Percentiles rank a stretch among this genome's conserved stretches.
Evolutionary conservation across 257 asterid genomes (phyloP).

Genomic region (Thymus mandschuricus): DNA sequence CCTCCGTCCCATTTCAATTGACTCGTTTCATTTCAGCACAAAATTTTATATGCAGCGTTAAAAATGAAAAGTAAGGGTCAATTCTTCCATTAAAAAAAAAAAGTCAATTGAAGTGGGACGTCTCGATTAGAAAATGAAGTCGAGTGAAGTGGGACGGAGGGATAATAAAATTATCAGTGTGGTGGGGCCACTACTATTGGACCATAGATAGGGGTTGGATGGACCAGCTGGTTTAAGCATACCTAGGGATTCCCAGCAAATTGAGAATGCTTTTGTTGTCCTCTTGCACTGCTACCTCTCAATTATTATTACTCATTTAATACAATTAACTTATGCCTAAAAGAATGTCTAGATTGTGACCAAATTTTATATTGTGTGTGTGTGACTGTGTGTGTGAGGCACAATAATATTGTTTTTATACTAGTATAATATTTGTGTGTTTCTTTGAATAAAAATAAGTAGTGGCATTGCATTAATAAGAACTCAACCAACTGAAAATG

Average conservation of each 20-base stretch:
- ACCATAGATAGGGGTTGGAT: neutral
- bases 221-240: slow-evolving; percentile 19
- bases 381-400: too few species aligned
- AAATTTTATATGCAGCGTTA: neutral
- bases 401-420: neutral
- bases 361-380: neutral
- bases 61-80: neutral
- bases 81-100: too few species aligned
- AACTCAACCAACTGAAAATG: slow-evolving; percentile 12
- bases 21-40: too few species aligned
- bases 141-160: too few species aligned
- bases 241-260: slow-evolving; percentile 35
- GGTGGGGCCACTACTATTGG: slow-evolving; percentile 20
- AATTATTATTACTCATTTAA: slow-evolving; percentile 1
- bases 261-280: slow-evolving; percentile 47
- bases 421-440: too few species aligned
- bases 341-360: slow-evolving; percentile 31
- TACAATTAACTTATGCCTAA: neutral
- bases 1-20: too few species aligned
- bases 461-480: neutral
- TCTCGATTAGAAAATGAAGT: too few species aligned
- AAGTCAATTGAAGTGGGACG: too few species aligned
- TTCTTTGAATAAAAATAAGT: too few species aligned
- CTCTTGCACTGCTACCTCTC: slow-evolving; percentile 9
- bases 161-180: neutral